These are phyloP conservation scores for Amylocarpus encephaloides DNA, from an alignment of 2,329 filamentous ascomycete species.

Conservation along the genomic window DNA sequence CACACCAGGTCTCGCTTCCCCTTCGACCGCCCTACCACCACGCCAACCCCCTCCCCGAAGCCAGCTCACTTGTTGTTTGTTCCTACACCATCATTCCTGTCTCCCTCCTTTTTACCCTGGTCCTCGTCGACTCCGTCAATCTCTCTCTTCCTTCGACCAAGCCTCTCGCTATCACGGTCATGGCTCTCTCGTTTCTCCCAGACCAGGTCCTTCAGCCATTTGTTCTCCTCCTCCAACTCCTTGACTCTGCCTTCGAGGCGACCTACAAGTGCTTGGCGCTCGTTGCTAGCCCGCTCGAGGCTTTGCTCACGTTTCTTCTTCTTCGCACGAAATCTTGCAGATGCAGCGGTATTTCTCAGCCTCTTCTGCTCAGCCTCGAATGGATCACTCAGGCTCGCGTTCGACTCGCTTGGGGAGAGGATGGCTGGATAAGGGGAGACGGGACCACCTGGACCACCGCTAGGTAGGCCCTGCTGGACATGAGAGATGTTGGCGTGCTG, in stretches of 20 bases:
- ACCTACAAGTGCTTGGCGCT: conserved; percentile 71
- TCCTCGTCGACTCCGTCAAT: conserved; percentile 4
- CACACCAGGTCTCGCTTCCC: background rate
- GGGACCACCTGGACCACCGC: background rate
- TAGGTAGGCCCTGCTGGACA: conserved; percentile 2
- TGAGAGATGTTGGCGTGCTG: background rate
- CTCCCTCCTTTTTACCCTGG: background rate
- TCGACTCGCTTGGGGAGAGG: conserved; percentile 27
- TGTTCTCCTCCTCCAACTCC: conserved; percentile 65
- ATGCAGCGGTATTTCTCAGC: conserved; percentile 80
- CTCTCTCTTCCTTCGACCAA: conserved; percentile 2
- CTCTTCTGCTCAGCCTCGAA: conserved; percentile 47
- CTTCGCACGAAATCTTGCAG: conserved; percentile 83
- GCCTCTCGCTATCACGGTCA: conserved; percentile 1
- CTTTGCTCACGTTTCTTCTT: conserved; percentile 90
- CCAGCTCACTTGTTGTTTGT: conserved; percentile 3
- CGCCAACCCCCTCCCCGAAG: conserved; percentile 5
- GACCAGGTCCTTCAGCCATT: conserved; percentile 71
- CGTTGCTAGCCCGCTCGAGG: conserved; percentile 71
- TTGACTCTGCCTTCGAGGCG: conserved; percentile 60
- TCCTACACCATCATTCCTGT: conserved; percentile 8
- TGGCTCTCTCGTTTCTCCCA: conserved; percentile 54
- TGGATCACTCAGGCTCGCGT: conserved; percentile 27
- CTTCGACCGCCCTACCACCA: background rate
- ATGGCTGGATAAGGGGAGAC: conserved; percentile 7